Base-by-base conservation (phyloP, 1,284 basidiomycete species). In the Omphalotus olearius region DNA sequence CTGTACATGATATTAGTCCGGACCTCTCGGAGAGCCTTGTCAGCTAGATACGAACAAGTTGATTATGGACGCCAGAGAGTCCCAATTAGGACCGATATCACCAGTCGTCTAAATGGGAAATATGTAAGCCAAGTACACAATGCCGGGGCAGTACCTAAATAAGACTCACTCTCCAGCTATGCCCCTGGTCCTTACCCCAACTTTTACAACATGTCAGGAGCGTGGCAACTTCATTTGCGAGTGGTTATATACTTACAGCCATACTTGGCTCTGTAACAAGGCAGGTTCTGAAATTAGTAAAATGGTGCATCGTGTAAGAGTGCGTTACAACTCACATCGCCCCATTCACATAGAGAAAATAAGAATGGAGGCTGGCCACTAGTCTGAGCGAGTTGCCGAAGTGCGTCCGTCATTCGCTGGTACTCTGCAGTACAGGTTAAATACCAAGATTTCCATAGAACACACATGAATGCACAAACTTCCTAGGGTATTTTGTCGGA, bases 331-430 rank as follows among this genome's bases (percentile, higher is more conserved):
- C 70, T 51, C 45, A 76, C 74, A 67, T 68, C 66, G 10, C 78
- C 76, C 77, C 77, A 79, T 60, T 80, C 65, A 56, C 77, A 79
- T 1, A 80, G 62, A 3, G 74, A 76, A 56, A 78, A 76, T 7
- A 79, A 57, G 9, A 80, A 64, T 0, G 75, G 74, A 0, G 68
- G 62, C 54, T 69, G 72, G 4, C 68, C 63, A 0, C 69, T 66
- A 13, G 59, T 62, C 49, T 69, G 63, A 1, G 72, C 64, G 11
- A 79, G 65, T 11, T 71, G 59, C 0, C 63, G 59, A 40, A 80
- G 72, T 3, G 77, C 77, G 56, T 73, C 65, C 6, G 75, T 61
- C 74, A 80, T 79, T 10, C 74, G 69, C 36, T 70, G 61, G 57
- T 73, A 79, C 56, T 75, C 76, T 79, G 52, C 10, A 45, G n/a